Base-by-base conservation (phyloP, 75 land plant species). In the Cupressus sempervirens region DNA sequence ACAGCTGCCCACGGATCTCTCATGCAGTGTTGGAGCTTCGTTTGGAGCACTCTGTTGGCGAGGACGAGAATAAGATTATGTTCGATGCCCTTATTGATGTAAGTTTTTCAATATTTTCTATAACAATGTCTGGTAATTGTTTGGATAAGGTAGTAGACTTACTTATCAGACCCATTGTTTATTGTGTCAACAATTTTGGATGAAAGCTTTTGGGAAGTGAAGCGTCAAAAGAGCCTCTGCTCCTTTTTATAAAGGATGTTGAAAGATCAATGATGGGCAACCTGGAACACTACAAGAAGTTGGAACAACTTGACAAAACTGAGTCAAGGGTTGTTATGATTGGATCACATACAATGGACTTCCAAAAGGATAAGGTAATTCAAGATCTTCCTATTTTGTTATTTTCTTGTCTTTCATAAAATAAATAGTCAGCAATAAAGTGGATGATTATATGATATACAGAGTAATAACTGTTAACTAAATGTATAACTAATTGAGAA, bases 11-110 rank as follows among this genome's bases (percentile, higher is more conserved):
- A 84, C 89, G 50, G 76, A 84, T 34, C 86, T 86, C 89, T 84
- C 86, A 85, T 89, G 90, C 91, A 89, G 91, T 89, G 82, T 82
- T 90, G 86, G 91, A 89, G 87, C 90, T 89, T 83, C 86, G 91
- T 48, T 56, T 89, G 91, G 91, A 89, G 87, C 88, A 85, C 53
- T 89, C 91, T 77, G 82, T 83, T 85, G 90, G 91, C 32, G 91
- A 89, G 76, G 91, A 89, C 62, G 87, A 74, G 34, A 90, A 89
- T 80, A 89, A 89, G 87, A 85, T 88, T 23, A 85, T 89, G 48
- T 82, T 88, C 56, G 91, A 89, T 53, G 89, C 91, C 8, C 79
- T 89, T 54, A 53, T 89, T 43, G 91, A 89, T 87, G 91, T 88
- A 88, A n/a, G 80, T 79, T 79, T 32, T 79, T 43, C 11, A n/a